phyloP scores from a whole-genome alignment of 2,329 filamentous ascomycete genomes.

The Pleomassaria siparia region DNA sequence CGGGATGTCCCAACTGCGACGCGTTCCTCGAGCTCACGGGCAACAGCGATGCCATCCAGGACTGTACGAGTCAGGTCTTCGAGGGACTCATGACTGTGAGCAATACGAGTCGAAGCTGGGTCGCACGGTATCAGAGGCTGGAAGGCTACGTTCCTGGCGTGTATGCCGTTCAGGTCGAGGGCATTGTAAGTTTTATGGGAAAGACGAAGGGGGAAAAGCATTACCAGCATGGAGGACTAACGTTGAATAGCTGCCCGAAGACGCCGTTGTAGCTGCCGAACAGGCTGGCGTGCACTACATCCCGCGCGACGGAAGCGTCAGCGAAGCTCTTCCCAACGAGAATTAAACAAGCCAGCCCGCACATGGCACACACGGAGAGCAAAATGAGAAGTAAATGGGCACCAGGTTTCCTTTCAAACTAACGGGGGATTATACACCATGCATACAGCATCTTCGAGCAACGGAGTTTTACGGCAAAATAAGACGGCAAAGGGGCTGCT shows the following conservation, averaged over 20 bases:
- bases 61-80: conserved; percentile 95
- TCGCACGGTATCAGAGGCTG: conserved; percentile 93
- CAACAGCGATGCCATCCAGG: conserved; percentile 78
- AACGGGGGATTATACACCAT: conserved; percentile 1
- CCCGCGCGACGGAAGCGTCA: conserved; percentile 47
- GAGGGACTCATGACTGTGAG: conserved; percentile 86
- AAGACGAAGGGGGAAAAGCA: not conserved
- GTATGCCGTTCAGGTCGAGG: conserved; percentile 93
- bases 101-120: conserved; percentile 85
- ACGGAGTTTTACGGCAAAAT: conserved; percentile 3
- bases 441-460: conserved; percentile 2
- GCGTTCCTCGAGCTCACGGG: conserved; percentile 81
- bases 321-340: conserved; percentile 39
- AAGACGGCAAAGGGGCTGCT: not conserved
- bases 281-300: conserved; percentile 63
- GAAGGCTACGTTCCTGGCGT: conserved; percentile 85
- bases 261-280: conserved; percentile 58
- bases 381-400: not conserved
- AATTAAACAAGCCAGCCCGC: not conserved
- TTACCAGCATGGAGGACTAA: too few species aligned
- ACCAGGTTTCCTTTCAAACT: not conserved
- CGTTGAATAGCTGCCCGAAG: conserved; percentile 53
- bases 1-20: conserved; percentile 97
- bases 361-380: not conserved
- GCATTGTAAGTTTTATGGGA: conserved; percentile 59